phyloP scores from a whole-genome alignment of 371 early-diverging fungal genomes.

The Circinella minor region DNA sequence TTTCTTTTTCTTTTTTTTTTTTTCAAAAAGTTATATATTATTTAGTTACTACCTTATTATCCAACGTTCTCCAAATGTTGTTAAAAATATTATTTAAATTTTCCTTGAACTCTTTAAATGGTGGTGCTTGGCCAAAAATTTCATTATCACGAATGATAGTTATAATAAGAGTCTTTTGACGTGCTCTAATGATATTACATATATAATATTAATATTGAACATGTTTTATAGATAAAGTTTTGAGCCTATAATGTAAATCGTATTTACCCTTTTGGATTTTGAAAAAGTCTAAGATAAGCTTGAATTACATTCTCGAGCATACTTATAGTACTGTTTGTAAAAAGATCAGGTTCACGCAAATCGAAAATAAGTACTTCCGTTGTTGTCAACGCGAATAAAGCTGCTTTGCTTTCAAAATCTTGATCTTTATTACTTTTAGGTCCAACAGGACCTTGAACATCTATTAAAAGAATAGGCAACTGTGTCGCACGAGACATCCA shows the following conservation, averaged over 20 bases:
- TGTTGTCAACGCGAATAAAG: conserved; percentile 96
- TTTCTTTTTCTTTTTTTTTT: too few relatives aligned
- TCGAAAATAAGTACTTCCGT: conserved; percentile 96
- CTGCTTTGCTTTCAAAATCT: conserved; percentile 98
- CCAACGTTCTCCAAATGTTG: conserved; percentile 88
- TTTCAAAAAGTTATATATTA: too few relatives aligned
- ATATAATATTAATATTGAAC: not conserved
- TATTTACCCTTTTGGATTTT: conserved; percentile 64
- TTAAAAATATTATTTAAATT: conserved; percentile 84
- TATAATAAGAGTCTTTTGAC: conserved; percentile 82
- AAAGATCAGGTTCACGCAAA: conserved; percentile 98
- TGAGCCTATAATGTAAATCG: not conserved
- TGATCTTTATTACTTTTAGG: conserved; percentile 98
- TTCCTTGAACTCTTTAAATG: conserved; percentile 75
- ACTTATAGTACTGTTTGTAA: conserved; percentile 99
- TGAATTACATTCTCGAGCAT: conserved; percentile 97
- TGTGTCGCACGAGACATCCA: conserved; percentile 90
- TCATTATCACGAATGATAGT: conserved; percentile 96
- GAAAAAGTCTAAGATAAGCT: conserved; percentile 96
- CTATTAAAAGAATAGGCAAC: conserved; percentile 90
- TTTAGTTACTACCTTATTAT: conserved; percentile 49
- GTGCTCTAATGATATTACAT: too few relatives aligned
- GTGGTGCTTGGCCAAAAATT: conserved; percentile 67
- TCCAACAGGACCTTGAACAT: conserved; percentile 99
- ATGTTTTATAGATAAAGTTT: not conserved